A percentile compares a stretch with the other conserved stretches of the same genome.
Conservation (phyloP, 2,329 filamentous ascomycete genomes). For the Atkinsonella hypoxylon region DNA sequence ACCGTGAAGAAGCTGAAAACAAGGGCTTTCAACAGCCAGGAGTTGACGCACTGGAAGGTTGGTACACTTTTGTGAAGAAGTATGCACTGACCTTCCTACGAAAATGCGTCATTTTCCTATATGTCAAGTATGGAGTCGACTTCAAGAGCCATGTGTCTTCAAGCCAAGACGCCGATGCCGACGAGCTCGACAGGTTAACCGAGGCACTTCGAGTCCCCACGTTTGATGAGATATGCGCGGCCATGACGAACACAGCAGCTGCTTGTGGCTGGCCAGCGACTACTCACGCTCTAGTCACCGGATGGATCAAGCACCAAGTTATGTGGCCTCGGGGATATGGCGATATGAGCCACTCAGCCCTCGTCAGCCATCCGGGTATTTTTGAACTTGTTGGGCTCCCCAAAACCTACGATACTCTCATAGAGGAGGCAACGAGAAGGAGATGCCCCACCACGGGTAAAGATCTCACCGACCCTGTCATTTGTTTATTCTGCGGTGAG, state of each 20-base stretch:
- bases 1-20: constrained; percentile 24
- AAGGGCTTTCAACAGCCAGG: constrained; percentile 42
- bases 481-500: constrained; percentile 93
- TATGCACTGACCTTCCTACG: constrained; percentile 87
- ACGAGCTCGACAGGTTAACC: constrained; percentile 74
- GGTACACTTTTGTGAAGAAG: constrained; percentile 54
- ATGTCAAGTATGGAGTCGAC: constrained; percentile 80
- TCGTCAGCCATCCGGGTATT: constrained; percentile 71
- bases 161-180: constrained; percentile 51
- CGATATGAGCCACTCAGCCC: constrained; percentile 28
- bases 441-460: constrained; percentile 84
- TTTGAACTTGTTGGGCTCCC: constrained; percentile 90
- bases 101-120: constrained; percentile 71
- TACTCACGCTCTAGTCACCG: constrained; percentile 36
- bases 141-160: constrained; percentile 60
- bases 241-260: constrained; percentile 34
- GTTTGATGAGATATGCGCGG: constrained; percentile 65
- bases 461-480: constrained; percentile 77
- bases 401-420: constrained; percentile 81
- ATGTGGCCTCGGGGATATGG: constrained; percentile 22
- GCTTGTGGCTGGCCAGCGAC: constrained; percentile 37
- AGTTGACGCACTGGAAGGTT: constrained; percentile 39
- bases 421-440: constrained; percentile 77
- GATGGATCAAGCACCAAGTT: constrained; percentile 63
- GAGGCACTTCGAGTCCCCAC: constrained; percentile 63